These are phyloP conservation scores for Colletotrichum karsti DNA, from an alignment of 2,329 filamentous ascomycete genomes.

Conservation along the genomic window DNA sequence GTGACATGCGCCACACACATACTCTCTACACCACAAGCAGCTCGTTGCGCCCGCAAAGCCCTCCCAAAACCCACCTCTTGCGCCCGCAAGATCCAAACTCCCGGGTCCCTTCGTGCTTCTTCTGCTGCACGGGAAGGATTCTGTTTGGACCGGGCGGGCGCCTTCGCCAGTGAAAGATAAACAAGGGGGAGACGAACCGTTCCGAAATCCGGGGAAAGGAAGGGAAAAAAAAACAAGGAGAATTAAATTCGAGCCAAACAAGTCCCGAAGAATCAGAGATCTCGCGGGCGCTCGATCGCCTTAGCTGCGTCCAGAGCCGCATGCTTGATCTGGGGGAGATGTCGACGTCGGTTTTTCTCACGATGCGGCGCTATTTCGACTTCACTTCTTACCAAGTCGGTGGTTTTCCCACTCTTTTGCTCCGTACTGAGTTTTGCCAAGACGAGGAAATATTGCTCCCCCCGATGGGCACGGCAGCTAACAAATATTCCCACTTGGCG, in stretches of 20 bases:
- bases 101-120: neutral
- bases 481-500: conserved; percentile 17
- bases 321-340: neutral
- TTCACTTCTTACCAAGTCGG: neutral
- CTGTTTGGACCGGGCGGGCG: too few relatives aligned
- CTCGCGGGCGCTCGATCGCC: neutral
- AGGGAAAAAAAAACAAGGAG: neutral
- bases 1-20: neutral
- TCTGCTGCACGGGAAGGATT: neutral
- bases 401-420: neutral
- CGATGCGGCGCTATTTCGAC: neutral
- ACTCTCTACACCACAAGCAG: neutral
- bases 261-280: neutral
- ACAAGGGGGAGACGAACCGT: neutral
- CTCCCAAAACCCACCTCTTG: conserved; percentile 24
- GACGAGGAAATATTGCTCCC: too few relatives aligned
- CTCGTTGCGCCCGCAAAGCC: conserved; percentile 22
- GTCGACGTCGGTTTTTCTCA: neutral
- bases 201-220: conserved; percentile 20
- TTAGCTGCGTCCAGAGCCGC: neutral
- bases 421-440: conserved; percentile 11
- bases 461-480: neutral
- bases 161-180: neutral
- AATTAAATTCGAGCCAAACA: too few relatives aligned
- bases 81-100: conserved; percentile 26